A percentile compares a stretch with the other conserved stretches of the same genome.
Evolutionary conservation across 139 green algal species (phyloP).

Genomic region (Chlorella sp.): DNA sequence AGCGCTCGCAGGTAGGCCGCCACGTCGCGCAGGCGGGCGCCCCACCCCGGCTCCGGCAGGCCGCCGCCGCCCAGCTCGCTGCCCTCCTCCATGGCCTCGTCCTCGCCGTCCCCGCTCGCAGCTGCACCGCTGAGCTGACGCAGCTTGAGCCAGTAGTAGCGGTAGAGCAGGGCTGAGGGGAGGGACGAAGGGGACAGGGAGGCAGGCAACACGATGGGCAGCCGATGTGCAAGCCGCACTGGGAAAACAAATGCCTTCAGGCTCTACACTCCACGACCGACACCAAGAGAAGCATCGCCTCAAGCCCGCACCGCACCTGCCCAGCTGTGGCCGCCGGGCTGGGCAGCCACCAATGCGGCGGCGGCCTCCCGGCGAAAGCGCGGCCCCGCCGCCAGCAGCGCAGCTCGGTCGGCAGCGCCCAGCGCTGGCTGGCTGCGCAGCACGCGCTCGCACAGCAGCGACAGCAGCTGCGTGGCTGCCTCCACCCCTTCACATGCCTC

Average conservation of each 20-base stretch:
- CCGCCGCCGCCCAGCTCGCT: slow-evolving; percentile 10
- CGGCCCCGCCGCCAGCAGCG: background rate
- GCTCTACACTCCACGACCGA: no score
- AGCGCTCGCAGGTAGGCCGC: slow-evolving; percentile 39
- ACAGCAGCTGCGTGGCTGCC: background rate
- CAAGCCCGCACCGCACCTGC: background rate
- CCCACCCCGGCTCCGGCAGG: background rate
- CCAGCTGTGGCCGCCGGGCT: background rate
- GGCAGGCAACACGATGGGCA: no score
- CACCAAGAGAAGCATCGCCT: no score
- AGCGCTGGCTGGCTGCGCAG: background rate
- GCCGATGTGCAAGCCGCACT: no score
- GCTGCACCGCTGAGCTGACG: slow-evolving; percentile 5
- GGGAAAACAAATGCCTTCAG: no score
- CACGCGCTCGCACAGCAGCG: background rate
- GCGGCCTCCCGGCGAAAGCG: slow-evolving; percentile 20
- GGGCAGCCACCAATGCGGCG: background rate
- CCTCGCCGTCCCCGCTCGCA: background rate
- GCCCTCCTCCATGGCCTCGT: background rate
- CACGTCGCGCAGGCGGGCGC: slow-evolving; percentile 20
- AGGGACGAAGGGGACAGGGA: background rate
- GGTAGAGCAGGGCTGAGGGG: slow-evolving; percentile 14
- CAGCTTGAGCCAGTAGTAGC: slow-evolving; percentile 26
- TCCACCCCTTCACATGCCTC: slow-evolving; percentile 12
- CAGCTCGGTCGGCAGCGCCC: background rate